Percentiles rank a stretch among this genome's conserved stretches.
Conservation (phyloP, 2,329 filamentous ascomycete species). For the Xylariaceae sp. region DNA sequence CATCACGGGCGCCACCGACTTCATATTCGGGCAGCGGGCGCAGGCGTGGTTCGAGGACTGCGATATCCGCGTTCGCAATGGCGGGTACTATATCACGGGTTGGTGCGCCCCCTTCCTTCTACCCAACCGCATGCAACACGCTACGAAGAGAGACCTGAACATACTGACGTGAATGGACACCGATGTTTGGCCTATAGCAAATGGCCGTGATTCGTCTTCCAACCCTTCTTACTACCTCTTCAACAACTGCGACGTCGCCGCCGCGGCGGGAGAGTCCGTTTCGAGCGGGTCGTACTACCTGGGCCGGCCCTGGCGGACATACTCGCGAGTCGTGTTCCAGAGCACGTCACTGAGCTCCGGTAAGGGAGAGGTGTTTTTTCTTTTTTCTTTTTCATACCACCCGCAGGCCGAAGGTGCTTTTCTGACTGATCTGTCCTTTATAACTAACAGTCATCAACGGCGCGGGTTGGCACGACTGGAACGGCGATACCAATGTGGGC, state of each 20-base stretch:
- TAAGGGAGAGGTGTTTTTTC: slow-evolving; percentile 1
- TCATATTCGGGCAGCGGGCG: slow-evolving; percentile 42
- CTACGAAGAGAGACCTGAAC: background rate
- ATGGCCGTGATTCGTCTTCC: slow-evolving; percentile 34
- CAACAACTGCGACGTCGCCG: slow-evolving; percentile 39
- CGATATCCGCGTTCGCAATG: slow-evolving; percentile 35
- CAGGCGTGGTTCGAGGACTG: slow-evolving; percentile 40
- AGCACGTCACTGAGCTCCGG: slow-evolving; percentile 40
- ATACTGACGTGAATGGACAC: slow-evolving; percentile 2
- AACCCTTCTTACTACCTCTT: slow-evolving; percentile 42
- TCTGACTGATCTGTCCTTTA: background rate
- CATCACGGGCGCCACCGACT: slow-evolving; percentile 45
- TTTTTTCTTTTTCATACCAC: background rate
- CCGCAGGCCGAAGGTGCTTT: background rate
- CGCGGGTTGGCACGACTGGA: slow-evolving; percentile 56
- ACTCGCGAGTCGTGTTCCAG: slow-evolving; percentile 45
- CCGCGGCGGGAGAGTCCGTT: slow-evolving; percentile 34
- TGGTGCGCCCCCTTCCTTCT: background rate
- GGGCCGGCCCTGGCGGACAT: slow-evolving; percentile 43
- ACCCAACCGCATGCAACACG: background rate
- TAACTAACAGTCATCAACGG: slow-evolving; percentile 45
- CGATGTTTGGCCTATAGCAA: slow-evolving; percentile 29
- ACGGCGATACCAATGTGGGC: slow-evolving; percentile 42
- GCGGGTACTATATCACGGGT: slow-evolving; percentile 36
- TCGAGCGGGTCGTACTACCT: slow-evolving; percentile 39